phyloP scores from a whole-genome alignment of 2,329 filamentous ascomycete species.

The Diaporthe vexans region DNA sequence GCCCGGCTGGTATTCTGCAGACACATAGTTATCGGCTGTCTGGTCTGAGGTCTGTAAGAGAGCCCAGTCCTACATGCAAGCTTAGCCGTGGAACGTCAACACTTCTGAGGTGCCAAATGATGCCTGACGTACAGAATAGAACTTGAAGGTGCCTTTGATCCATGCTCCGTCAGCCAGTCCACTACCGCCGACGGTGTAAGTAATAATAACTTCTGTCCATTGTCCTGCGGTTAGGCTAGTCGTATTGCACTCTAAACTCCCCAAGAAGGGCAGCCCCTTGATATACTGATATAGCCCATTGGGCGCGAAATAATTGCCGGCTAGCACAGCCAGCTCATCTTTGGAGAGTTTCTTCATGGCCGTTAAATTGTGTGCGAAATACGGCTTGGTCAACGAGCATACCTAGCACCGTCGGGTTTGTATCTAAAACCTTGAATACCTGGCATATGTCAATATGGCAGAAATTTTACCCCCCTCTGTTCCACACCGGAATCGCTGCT shows the following conservation, averaged over 20 bases:
- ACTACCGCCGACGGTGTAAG: slow-evolving; percentile 50
- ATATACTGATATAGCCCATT: slow-evolving; percentile 48
- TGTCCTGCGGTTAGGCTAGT: slow-evolving; percentile 47
- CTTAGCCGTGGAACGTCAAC: background rate
- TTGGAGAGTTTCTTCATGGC: slow-evolving; percentile 46
- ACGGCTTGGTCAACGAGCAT: too few relatives aligned
- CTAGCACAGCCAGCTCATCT: slow-evolving; percentile 43
- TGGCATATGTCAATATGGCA: background rate
- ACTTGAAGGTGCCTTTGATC: slow-evolving; percentile 57
- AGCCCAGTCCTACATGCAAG: slow-evolving; percentile 48
- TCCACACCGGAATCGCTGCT: background rate
- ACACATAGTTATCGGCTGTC: slow-evolving; percentile 50
- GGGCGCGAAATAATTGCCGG: slow-evolving; percentile 49
- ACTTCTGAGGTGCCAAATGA: background rate
- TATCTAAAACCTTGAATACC: too few relatives aligned
- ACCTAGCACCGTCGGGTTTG: too few relatives aligned
- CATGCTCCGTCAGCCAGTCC: slow-evolving; percentile 53
- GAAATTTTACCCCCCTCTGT: background rate
- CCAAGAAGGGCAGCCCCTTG: slow-evolving; percentile 50
- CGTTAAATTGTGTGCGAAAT: background rate
- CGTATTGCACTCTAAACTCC: slow-evolving; percentile 46
- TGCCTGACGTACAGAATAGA: slow-evolving; percentile 47
- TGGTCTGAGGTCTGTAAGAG: slow-evolving; percentile 52
- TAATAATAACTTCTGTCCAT: slow-evolving; percentile 49
- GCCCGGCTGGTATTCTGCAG: slow-evolving; percentile 50